These are phyloP conservation scores for Clonostachys byssicola DNA, from an alignment of 2,329 filamentous ascomycete genomes.

Conservation along the genomic window DNA sequence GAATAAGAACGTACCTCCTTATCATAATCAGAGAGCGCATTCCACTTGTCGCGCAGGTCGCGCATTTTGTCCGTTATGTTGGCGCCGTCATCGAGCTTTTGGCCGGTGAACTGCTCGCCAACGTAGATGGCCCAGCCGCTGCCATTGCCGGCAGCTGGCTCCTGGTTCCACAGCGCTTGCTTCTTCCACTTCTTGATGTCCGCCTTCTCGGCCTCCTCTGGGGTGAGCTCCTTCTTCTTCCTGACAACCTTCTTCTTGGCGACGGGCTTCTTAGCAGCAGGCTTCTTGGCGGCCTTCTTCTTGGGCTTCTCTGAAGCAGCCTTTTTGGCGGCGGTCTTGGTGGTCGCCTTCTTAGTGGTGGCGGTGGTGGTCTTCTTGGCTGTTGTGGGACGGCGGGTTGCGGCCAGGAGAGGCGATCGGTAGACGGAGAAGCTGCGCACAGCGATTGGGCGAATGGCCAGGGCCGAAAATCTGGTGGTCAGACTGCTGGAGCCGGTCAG, in stretches of 20 bases:
- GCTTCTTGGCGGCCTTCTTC: slow-evolving; percentile 7
- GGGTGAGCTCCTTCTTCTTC: slow-evolving; percentile 9
- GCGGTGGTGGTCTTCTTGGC: slow-evolving; percentile 10
- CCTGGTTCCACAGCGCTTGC: slow-evolving; percentile 29
- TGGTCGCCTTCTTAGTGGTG: slow-evolving; percentile 12
- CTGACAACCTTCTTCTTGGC: slow-evolving; percentile 8
- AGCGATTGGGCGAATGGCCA: slow-evolving; percentile 7
- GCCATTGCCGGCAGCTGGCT: slow-evolving; percentile 25
- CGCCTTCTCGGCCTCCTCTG: slow-evolving; percentile 23
- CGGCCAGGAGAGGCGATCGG: slow-evolving; percentile 14
- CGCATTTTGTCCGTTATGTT: slow-evolving; percentile 13
- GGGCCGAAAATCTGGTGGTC: slow-evolving; percentile 12
- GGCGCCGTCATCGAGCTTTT: not conserved
- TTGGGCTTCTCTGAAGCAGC: not conserved
- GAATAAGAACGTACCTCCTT: slow-evolving; percentile 30
- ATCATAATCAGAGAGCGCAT: slow-evolving; percentile 31
- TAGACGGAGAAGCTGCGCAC: slow-evolving; percentile 24
- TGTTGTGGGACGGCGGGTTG: slow-evolving; percentile 12
- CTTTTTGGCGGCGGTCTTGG: slow-evolving; percentile 9
- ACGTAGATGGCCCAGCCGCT: slow-evolving; percentile 32
- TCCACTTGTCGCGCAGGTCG: slow-evolving; percentile 25
- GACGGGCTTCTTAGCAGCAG: slow-evolving; percentile 5
- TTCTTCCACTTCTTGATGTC: slow-evolving; percentile 30
- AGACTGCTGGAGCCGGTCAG: slow-evolving; percentile 11
- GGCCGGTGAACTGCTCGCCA: slow-evolving; percentile 15